Conservation (phyloP, 2,329 filamentous ascomycete species). For the Cladosporium cucumerinum region DNA sequence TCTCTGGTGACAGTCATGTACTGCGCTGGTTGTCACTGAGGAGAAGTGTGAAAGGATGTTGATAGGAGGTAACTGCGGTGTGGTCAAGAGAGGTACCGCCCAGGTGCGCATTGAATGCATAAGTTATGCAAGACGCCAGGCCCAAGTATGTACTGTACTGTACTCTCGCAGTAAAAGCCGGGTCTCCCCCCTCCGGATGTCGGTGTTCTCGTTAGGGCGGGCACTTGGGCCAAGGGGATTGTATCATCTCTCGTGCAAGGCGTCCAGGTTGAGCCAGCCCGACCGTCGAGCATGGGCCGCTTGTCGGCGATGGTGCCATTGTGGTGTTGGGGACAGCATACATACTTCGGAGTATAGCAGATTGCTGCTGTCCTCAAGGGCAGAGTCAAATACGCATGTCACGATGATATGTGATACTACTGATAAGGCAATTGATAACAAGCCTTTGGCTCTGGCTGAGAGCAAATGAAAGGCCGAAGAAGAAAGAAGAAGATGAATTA, state of each 20-base stretch:
- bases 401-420: too few species aligned
- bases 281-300: neutral
- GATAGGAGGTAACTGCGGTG: too few species aligned
- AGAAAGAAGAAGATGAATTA: too few species aligned
- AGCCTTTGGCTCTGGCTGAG: neutral
- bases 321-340: neutral
- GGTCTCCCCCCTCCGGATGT: neutral
- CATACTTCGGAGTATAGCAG: neutral
- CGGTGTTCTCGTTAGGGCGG: conserved; percentile 4
- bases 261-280: too few species aligned
- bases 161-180: neutral
- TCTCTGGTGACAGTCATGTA: too few species aligned
- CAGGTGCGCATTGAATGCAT: neutral
- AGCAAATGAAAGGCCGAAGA: neutral
- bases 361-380: neutral
- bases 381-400: neutral
- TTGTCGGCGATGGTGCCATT: conserved; percentile 6
- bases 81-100: too few species aligned
- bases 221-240: neutral
- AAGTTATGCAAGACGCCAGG: neutral
- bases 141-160: too few species aligned
- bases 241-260: neutral
- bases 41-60: too few species aligned
- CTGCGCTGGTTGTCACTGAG: neutral
- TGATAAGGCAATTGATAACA: neutral